These are phyloP conservation scores for Terfezia boudieri DNA, from an alignment of 495 filamentous ascomycete genomes.

Conservation along the genomic window DNA sequence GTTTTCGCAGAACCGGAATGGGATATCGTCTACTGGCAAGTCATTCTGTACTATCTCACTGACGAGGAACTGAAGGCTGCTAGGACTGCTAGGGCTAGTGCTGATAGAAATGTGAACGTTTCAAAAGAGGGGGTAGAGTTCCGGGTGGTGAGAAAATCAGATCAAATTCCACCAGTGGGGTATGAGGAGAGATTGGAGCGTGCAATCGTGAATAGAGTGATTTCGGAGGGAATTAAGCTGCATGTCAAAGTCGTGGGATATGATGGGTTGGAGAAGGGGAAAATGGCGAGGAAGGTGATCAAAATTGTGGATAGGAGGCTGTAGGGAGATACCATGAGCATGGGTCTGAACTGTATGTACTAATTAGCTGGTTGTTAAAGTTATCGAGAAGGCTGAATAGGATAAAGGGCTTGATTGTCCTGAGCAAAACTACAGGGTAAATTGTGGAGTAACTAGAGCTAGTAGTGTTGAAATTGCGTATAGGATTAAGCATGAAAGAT, in stretches of 20 bases:
- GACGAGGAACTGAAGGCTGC: background rate
- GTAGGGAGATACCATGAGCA: no score
- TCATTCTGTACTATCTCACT: conserved; percentile 13
- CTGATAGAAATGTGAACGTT: background rate
- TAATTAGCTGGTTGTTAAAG: no score
- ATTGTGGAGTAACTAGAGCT: no score
- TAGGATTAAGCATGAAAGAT: no score
- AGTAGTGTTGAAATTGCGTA: no score
- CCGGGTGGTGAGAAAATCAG: conserved; percentile 6
- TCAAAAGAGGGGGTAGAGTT: conserved; percentile 5
- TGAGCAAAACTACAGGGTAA: no score
- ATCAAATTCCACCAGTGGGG: background rate
- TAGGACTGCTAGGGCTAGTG: background rate
- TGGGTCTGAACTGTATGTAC: no score
- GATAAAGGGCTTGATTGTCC: no score
- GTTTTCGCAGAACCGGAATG: conserved; percentile 11
- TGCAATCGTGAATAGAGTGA: background rate
- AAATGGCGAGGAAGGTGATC: conserved; percentile 11
- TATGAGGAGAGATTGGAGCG: background rate
- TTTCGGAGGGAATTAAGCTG: background rate
- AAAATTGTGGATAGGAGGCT: conserved; percentile 11
- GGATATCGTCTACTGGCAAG: conserved; percentile 22
- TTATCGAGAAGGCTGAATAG: no score
- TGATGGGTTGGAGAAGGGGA: conserved; percentile 8
- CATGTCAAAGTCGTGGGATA: conserved; percentile 4